Evolutionary conservation across 2,329 filamentous ascomycete species (phyloP).

Genomic region (Gnomoniopsis smithogilvyi): DNA sequence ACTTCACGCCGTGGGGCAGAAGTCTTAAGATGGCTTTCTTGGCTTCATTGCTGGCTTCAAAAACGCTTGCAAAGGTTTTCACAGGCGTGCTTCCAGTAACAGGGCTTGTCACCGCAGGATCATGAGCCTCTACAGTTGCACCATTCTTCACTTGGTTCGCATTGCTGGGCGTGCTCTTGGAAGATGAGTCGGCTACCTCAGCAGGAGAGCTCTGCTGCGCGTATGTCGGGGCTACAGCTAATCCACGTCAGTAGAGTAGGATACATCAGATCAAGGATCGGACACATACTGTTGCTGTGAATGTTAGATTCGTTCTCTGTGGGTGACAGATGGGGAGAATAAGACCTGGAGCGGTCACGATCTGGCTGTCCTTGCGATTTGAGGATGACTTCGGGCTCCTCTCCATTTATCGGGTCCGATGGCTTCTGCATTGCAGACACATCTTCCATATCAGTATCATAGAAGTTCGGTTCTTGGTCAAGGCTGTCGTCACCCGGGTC

Average conservation of each 20-base stretch:
- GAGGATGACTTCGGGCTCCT: background rate
- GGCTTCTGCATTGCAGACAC: slow-evolving; percentile 15
- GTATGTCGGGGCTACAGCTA: background rate
- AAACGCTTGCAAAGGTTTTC: slow-evolving; percentile 26
- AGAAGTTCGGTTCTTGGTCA: slow-evolving; percentile 25
- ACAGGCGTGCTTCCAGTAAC: background rate
- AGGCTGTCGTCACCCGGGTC: background rate
- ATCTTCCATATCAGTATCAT: slow-evolving; percentile 26
- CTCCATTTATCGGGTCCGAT: slow-evolving; percentile 17
- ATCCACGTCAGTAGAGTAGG: background rate
- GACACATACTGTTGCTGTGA: background rate
- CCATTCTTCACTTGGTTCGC: background rate
- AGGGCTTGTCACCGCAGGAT: background rate
- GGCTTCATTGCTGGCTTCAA: slow-evolving; percentile 54
- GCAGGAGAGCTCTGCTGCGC: background rate
- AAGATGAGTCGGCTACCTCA: background rate
- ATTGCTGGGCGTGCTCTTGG: background rate
- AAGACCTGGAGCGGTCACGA: slow-evolving; percentile 48
- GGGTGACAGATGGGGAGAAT: slow-evolving; percentile 50
- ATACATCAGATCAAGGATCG: background rate
- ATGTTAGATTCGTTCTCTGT: slow-evolving; percentile 30
- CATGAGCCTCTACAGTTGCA: background rate
- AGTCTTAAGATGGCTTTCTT: slow-evolving; percentile 66
- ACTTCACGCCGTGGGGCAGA: slow-evolving; percentile 66
- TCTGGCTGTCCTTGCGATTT: slow-evolving; percentile 26